Evolutionary conservation across 1,284 basidiomycete genomes (phyloP).

Genomic region (Rhodotorula sp.): DNA sequence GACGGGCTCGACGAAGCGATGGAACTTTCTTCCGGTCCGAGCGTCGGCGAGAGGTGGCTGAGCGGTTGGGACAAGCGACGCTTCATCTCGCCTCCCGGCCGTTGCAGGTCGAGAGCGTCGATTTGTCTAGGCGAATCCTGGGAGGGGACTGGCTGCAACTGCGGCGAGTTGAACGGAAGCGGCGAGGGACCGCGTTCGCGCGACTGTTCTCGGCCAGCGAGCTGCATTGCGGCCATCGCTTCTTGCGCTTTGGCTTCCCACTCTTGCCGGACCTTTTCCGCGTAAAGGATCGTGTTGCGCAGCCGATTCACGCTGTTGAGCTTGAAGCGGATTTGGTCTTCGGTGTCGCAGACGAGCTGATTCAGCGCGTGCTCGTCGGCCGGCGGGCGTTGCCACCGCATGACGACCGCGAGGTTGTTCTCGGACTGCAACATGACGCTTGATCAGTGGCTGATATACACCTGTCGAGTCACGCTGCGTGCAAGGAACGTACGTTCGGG

Average conservation of each 20-base stretch:
- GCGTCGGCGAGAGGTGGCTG: constrained; percentile 32
- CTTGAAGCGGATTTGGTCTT: constrained; percentile 86
- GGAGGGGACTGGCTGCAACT: constrained; percentile 39
- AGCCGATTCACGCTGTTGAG: constrained; percentile 91
- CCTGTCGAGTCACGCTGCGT: neutral
- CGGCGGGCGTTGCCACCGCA: constrained; percentile 76
- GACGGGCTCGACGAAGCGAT: constrained; percentile 29
- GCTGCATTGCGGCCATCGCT: constrained; percentile 60
- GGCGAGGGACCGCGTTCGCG: constrained; percentile 54
- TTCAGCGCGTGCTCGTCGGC: constrained; percentile 82
- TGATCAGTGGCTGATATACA: neutral
- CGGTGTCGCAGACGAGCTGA: constrained; percentile 78
- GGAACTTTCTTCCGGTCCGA: constrained; percentile 15
- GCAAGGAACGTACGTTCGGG: constrained; percentile 37
- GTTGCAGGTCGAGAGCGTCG: constrained; percentile 43
- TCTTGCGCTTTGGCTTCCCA: constrained; percentile 85
- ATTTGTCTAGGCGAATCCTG: constrained; percentile 18
- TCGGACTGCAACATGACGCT: constrained; percentile 62
- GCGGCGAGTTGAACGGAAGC: constrained; percentile 53
- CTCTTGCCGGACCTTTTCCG: constrained; percentile 94
- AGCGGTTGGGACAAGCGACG: constrained; percentile 43
- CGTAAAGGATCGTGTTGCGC: constrained; percentile 96
- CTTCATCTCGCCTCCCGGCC: constrained; percentile 30
- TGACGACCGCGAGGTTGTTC: constrained; percentile 72
- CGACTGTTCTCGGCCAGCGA: constrained; percentile 49